Evolutionary conservation across 179 eudicot genomes (phyloP).

Genomic region (Vitellaria paradoxa): DNA sequence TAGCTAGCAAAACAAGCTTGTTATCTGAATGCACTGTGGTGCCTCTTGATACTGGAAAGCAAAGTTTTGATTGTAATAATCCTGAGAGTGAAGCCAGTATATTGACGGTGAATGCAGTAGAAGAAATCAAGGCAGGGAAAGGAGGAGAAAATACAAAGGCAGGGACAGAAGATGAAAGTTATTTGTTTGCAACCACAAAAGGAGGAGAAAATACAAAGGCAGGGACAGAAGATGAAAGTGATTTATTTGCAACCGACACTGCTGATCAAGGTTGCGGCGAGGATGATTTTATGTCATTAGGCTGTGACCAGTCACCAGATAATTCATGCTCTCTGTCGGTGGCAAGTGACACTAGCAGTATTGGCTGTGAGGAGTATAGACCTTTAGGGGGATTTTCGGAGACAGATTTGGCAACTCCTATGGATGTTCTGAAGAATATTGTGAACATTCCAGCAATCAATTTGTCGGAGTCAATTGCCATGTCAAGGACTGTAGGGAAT

Average conservation of each 20-base stretch:
- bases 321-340: no score
- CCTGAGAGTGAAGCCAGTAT: constrained; percentile 19
- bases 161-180: constrained; percentile 24
- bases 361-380: constrained; percentile 12
- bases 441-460: constrained; percentile 11
- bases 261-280: constrained; percentile 18
- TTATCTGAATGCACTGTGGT: constrained; percentile 21
- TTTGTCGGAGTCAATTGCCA: constrained; percentile 22
- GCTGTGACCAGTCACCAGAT: no score
- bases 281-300: not conserved
- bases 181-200: constrained; percentile 26
- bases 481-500: constrained; percentile 26
- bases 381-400: constrained; percentile 24
- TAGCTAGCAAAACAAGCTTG: constrained; percentile 9
- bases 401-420: constrained; percentile 17
- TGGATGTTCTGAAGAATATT: constrained; percentile 23
- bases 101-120: constrained; percentile 20
- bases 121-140: constrained; percentile 19
- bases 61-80: constrained; percentile 25
- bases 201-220: constrained; percentile 10
- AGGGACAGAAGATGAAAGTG: constrained; percentile 2
- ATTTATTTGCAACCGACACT: not conserved
- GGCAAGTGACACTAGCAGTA: no score
- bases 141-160: constrained; percentile 10
- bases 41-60: constrained; percentile 27